Evolutionary conservation across 306 rosid genomes (phyloP), one percentile per base, ranked within the genome.

Genomic region (Rosa persica): DNA sequence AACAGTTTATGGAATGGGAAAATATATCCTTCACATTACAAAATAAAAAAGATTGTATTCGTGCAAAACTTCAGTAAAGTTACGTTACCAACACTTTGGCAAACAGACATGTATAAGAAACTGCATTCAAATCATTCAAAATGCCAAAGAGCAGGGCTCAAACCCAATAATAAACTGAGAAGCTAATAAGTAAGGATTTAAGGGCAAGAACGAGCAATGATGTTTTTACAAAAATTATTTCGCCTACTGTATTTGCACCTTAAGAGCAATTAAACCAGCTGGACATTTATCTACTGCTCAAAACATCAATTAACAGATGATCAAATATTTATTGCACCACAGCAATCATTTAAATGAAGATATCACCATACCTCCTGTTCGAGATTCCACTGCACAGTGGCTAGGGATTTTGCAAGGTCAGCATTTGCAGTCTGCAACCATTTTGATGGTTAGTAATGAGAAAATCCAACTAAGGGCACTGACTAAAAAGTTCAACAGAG

Each of bases 371-470:
- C 99, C 99, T 93, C 94, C 55, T 85, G 80, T 85, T 93, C 96
- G 78, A 93, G 94, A 87, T 86, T 95, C 93, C 96, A 87, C 87
- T 95, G 99, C 69, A 85, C 88, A 8, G 90, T 77, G 58, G 98
- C 97, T 8, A 95, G 90, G 78, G 96, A 86, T 87, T 90, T 91
- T 73, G 99, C 96, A 78, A 95, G 97, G 70, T 95, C 98, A 76
- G 97, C 98, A 89, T 93, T 95, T 76, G 78, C 82, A 67, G 96
- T 87, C 99, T 93, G 97, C 89, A 89, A 85, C 67, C 85, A 89
- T 72, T 69, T 81, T 84, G 51, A 92, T 73, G 74, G 69, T 81
- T 72, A 81, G 90, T 78, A 78, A 79, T 46, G 67, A 67, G 72
- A 82, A 77, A 71, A 54, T 65, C 69, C 75, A 72, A 77, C 78